Conservation (phyloP, 2,329 filamentous ascomycete species). For the Verticillium nonalfalfae region DNA sequence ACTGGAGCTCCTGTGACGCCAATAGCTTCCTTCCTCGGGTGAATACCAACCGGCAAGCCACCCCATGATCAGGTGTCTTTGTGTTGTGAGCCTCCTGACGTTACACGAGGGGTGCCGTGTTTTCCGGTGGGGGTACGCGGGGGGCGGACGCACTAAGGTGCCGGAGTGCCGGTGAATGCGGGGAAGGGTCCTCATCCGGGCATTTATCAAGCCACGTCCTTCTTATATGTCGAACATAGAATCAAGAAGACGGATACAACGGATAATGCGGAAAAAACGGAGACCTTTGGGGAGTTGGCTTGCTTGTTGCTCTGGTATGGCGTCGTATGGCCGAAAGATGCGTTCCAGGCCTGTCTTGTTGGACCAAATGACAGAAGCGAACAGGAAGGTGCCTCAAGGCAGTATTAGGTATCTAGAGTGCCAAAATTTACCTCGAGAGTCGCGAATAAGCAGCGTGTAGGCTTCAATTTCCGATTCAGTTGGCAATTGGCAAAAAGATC, state of each 20-base stretch:
- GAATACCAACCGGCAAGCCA: background rate
- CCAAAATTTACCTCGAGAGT: no score
- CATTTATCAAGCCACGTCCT: background rate
- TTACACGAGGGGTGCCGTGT: background rate
- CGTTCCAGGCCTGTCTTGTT: no score
- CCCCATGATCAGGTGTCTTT: no score
- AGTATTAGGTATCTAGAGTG: no score
- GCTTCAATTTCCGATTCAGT: no score
- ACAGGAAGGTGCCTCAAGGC: no score
- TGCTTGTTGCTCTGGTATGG: no score
- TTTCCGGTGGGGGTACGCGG: background rate
- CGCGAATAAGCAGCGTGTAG: no score
- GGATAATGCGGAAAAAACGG: background rate
- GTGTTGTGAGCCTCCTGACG: background rate
- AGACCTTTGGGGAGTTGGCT: no score
- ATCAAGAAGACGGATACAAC: background rate
- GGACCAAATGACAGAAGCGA: no score
- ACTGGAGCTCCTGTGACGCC: background rate
- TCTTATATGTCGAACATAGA: background rate
- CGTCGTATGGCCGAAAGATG: no score
- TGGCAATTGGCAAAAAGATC: no score
- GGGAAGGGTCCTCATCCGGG: background rate
- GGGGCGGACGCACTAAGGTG: background rate
- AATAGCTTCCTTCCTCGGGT: background rate
- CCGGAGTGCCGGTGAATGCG: background rate